Evolutionary conservation across 306 rosid genomes (phyloP).

Genomic region (Dalbergia oliveri): DNA sequence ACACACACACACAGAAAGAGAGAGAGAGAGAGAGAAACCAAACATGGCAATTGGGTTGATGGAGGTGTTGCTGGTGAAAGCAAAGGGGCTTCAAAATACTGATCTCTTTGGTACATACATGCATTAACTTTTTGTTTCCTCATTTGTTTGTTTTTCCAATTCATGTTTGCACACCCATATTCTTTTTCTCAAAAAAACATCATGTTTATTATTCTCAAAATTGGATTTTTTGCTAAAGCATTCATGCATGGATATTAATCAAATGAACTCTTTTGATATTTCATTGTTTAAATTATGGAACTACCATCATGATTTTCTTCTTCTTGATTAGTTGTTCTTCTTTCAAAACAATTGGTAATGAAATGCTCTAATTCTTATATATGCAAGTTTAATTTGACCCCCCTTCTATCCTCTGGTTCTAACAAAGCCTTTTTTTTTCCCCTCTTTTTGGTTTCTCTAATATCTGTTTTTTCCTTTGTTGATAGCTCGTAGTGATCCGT

Average conservation of each 20-base stretch:
- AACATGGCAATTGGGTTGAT: constrained; percentile 54
- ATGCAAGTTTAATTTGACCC: not conserved
- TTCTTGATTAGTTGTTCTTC: not conserved
- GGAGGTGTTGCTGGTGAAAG: constrained; percentile 57
- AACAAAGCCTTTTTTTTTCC: not conserved
- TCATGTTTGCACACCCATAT: constrained; percentile 18
- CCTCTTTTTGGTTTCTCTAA: not conserved
- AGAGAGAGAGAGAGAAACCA: not conserved
- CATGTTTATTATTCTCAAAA: not conserved
- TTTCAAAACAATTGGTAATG: not conserved
- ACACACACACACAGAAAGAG: not conserved
- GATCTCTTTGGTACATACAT: constrained; percentile 71
- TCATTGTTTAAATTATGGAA: not conserved
- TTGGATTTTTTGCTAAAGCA: constrained; percentile 12
- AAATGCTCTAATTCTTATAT: constrained; percentile 9
- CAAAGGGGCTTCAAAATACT: constrained; percentile 67
- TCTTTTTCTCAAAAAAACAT: constrained; percentile 4
- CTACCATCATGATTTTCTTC: constrained; percentile 5
- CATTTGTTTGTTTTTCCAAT: not conserved
- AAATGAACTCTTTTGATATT: not conserved
- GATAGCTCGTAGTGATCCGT: constrained; percentile 81
- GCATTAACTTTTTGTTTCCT: not conserved
- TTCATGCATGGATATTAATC: not conserved
- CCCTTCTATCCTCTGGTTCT: constrained; percentile 7
- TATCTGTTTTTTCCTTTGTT: constrained; percentile 18